phyloP scores from a whole-genome alignment of 2,329 filamentous ascomycete genomes.

The Nannizzia gypsea region DNA sequence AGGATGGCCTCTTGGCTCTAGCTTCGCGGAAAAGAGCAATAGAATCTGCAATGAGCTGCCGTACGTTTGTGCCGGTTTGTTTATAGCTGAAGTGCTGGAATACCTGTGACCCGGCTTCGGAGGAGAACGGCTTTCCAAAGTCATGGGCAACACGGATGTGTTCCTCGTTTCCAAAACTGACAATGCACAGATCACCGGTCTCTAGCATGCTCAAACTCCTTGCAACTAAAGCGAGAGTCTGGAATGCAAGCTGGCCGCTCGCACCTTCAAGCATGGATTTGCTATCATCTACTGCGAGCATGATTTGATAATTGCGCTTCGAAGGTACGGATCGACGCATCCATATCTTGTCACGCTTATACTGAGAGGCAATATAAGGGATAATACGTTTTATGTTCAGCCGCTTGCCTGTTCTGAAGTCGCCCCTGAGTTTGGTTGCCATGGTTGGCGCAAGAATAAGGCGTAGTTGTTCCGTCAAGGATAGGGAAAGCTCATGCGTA shows the following conservation, averaged over 20 bases:
- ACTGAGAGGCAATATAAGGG: slow-evolving; percentile 93
- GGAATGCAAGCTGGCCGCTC: slow-evolving; percentile 71
- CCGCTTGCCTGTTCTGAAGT: slow-evolving; percentile 93
- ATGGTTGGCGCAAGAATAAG: slow-evolving; percentile 90
- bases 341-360: slow-evolving; percentile 99
- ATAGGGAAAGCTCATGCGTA: slow-evolving; percentile 75
- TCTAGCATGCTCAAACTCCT: slow-evolving; percentile 85
- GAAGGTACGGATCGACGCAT: slow-evolving; percentile 85
- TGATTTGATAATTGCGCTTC: slow-evolving; percentile 91
- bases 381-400: slow-evolving; percentile 99
- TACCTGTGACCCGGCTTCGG: slow-evolving; percentile 69
- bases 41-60: slow-evolving; percentile 61
- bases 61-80: slow-evolving; percentile 77
- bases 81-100: slow-evolving; percentile 75
- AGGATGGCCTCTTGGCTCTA: slow-evolving; percentile 45
- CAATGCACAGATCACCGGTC: slow-evolving; percentile 80
- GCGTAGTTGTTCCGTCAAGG: slow-evolving; percentile 85
- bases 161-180: slow-evolving; percentile 67
- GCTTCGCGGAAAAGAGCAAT: slow-evolving; percentile 74
- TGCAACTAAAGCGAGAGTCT: slow-evolving; percentile 84
- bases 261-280: slow-evolving; percentile 80
- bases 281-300: slow-evolving; percentile 93
- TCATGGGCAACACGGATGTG: slow-evolving; percentile 74
- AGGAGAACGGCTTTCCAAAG: slow-evolving; percentile 69
- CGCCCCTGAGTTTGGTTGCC: slow-evolving; percentile 89